These are phyloP conservation scores for Diaporthe citrichinensis DNA, from an alignment of 2,329 filamentous ascomycete species.

Conservation along the genomic window DNA sequence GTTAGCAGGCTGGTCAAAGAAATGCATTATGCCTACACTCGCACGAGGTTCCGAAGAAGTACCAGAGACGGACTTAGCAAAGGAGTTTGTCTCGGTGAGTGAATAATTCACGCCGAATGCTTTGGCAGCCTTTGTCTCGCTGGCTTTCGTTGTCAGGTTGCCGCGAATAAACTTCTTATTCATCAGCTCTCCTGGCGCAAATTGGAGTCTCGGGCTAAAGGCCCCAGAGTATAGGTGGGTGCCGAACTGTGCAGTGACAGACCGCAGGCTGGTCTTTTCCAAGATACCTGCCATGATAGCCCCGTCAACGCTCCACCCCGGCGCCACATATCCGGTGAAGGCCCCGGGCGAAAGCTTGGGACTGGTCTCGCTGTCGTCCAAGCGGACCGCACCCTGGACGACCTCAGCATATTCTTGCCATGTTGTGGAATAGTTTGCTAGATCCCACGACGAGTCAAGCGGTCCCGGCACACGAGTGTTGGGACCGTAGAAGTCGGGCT, in stretches of 20 bases:
- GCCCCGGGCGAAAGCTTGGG: not conserved
- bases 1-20: not conserved
- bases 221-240: not conserved
- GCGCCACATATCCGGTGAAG: slow-evolving; percentile 4
- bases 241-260: not conserved
- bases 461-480: not conserved
- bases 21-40: not conserved
- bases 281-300: slow-evolving; percentile 3
- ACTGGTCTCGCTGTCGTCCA: not conserved
- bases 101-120: slow-evolving; percentile 6
- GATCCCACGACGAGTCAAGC: not conserved
- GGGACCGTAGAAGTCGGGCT: slow-evolving; percentile 5
- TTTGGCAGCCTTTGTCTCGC: not conserved
- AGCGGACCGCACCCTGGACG: not conserved
- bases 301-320: slow-evolving; percentile 17
- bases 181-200: not conserved
- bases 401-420: slow-evolving; percentile 5
- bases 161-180: slow-evolving; percentile 6
- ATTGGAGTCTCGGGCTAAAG: not conserved
- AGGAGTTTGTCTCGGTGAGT: slow-evolving; percentile 7
- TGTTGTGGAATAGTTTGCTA: not conserved
- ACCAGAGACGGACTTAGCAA: not conserved
- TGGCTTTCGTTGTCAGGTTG: not conserved
- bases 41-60: not conserved
- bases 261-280: not conserved